These are phyloP conservation scores for Tulasnella sp. DNA, from an alignment of 768 basidiomycete genomes.

Conservation along the genomic window DNA sequence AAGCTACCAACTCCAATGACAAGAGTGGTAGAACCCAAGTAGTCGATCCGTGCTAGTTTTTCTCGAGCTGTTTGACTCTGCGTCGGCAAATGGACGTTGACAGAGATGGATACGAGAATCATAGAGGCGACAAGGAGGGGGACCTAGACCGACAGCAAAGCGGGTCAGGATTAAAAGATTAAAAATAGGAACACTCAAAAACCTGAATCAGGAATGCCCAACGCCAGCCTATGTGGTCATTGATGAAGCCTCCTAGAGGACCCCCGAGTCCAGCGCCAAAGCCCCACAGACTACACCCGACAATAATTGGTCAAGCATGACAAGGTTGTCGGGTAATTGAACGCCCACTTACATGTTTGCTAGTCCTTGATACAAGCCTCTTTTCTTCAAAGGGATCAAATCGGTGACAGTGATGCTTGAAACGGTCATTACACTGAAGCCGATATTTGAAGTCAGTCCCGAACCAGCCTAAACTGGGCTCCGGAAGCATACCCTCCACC, in stretches of 20 bases:
- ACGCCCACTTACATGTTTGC: constrained; percentile 61
- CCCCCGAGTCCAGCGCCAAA: constrained; percentile 46
- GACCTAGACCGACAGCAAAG: constrained; percentile 39
- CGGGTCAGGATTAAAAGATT: too few species aligned
- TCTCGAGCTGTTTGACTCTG: constrained; percentile 50
- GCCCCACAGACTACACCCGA: constrained; percentile 63
- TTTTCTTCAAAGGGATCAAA: constrained; percentile 63
- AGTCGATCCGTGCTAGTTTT: constrained; percentile 75
- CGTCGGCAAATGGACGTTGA: constrained; percentile 69
- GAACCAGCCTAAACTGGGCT: background rate
- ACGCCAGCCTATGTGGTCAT: constrained; percentile 81
- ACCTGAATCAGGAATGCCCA: constrained; percentile 83
- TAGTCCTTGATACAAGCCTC: constrained; percentile 73
- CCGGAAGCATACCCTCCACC: constrained; percentile 61
- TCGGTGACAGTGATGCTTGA: constrained; percentile 80
- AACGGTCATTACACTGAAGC: constrained; percentile 76
- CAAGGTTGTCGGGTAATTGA: background rate
- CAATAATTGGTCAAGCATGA: constrained; percentile 12
- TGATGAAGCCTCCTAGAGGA: constrained; percentile 41
- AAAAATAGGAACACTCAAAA: too few species aligned
- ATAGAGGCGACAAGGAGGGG: constrained; percentile 70
- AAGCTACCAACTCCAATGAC: constrained; percentile 61
- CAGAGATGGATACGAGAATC: constrained; percentile 61
- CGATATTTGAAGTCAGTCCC: background rate
- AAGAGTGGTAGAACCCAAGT: constrained; percentile 72